Evolutionary conservation across 192 early-diverging fungal genomes (phyloP).

Genomic region (Helicostylum pulchrum): DNA sequence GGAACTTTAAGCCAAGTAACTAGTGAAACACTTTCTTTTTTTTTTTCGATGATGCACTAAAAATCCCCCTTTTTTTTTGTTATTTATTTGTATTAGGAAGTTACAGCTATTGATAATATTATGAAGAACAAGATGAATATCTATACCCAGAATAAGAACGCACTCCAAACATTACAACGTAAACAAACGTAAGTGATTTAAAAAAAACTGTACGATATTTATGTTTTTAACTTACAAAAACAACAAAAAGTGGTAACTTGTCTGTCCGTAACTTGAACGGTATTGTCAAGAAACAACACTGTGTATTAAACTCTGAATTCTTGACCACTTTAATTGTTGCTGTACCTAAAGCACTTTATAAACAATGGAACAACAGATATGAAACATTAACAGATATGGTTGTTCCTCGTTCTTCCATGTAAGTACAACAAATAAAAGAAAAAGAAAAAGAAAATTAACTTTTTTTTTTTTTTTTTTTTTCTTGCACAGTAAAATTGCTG

Average conservation of each 20-base stretch:
- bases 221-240: slow-evolving; percentile 5
- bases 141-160: slow-evolving; percentile 82
- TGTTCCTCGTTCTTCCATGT: slow-evolving; percentile 91
- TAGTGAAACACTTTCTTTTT: not conserved
- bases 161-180: slow-evolving; percentile 76
- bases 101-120: slow-evolving; percentile 78
- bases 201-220: not conserved
- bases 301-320: slow-evolving; percentile 92
- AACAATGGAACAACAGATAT: slow-evolving; percentile 85
- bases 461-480: no score
- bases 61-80: not conserved
- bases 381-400: slow-evolving; percentile 93
- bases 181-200: slow-evolving; percentile 65
- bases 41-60: not conserved
- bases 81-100: slow-evolving; percentile 58
- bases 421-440: slow-evolving; percentile 24
- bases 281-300: slow-evolving; percentile 89
- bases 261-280: slow-evolving; percentile 83
- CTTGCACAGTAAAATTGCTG: slow-evolving; percentile 63
- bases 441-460: not conserved
- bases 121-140: slow-evolving; percentile 89
- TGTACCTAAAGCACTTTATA: slow-evolving; percentile 71
- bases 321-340: slow-evolving; percentile 90
- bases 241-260: slow-evolving; percentile 70
- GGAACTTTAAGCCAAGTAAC: slow-evolving; percentile 72